phyloP scores from a whole-genome alignment of 2,329 filamentous ascomycete genomes.

The Dichotomopilus funicola region DNA sequence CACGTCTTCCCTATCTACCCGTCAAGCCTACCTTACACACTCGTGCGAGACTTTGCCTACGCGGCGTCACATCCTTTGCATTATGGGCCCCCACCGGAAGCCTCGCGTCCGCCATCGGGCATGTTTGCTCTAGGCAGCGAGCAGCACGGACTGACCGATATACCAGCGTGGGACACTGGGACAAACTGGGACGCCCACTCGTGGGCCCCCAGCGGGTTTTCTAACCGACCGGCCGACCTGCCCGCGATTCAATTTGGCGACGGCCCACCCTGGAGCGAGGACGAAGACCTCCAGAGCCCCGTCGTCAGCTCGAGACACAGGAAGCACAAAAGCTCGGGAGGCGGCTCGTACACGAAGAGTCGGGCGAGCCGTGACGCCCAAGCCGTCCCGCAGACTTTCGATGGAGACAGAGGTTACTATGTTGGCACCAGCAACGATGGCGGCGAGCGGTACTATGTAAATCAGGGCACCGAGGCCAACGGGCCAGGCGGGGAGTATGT shows the following conservation, averaged over 20 bases:
- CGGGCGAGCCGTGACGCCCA: slow-evolving; percentile 38
- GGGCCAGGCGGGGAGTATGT: slow-evolving; percentile 75
- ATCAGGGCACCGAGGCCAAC: slow-evolving; percentile 61
- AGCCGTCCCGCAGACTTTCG: slow-evolving; percentile 40
- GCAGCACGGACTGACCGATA: slow-evolving; percentile 72
- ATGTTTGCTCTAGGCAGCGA: slow-evolving; percentile 82
- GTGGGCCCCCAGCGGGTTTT: slow-evolving; percentile 43
- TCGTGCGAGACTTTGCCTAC: slow-evolving; percentile 95
- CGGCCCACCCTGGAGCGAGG: slow-evolving; percentile 89
- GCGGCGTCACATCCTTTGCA: slow-evolving; percentile 75
- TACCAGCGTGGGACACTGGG: slow-evolving; percentile 69
- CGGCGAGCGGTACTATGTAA: slow-evolving; percentile 68
- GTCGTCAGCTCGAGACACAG: slow-evolving; percentile 79
- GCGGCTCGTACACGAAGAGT: slow-evolving; percentile 40
- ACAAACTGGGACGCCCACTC: slow-evolving; percentile 47
- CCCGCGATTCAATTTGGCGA: slow-evolving; percentile 79
- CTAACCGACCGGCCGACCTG: slow-evolving; percentile 61
- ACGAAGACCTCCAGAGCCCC: slow-evolving; percentile 89
- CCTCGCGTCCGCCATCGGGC: slow-evolving; percentile 63
- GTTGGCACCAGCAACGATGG: slow-evolving; percentile 62
- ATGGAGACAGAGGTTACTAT: slow-evolving; percentile 60
- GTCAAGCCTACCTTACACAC: slow-evolving; percentile 79
- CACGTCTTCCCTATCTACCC: slow-evolving; percentile 76
- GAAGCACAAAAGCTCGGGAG: slow-evolving; percentile 69
- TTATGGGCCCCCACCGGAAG: slow-evolving; percentile 81